Conservation (phyloP, 495 filamentous ascomycete species). For the Schizothecium vesticola region DNA sequence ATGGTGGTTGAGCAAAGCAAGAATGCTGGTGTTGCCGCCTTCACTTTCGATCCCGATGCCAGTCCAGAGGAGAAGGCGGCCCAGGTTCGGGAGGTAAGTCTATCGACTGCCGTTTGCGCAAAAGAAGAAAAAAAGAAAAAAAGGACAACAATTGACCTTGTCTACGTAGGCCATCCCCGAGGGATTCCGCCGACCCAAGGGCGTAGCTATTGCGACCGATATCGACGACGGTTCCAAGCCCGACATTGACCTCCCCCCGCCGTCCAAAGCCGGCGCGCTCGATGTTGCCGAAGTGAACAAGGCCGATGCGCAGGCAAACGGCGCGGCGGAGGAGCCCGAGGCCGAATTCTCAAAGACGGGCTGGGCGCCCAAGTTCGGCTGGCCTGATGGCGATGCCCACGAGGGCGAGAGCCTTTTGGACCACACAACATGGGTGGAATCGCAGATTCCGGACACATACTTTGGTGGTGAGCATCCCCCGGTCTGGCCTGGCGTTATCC, state of each 20-base stretch:
- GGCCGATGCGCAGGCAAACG: conserved; percentile 41
- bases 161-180: conserved; percentile 44
- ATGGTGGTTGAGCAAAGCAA: conserved; percentile 68
- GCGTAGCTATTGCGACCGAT: conserved; percentile 67
- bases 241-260: conserved; percentile 71
- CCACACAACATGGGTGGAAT: conserved; percentile 82
- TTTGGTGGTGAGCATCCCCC: conserved; percentile 63
- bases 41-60: conserved; percentile 83
- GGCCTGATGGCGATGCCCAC: conserved; percentile 44
- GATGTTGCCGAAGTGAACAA: conserved; percentile 37
- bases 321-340: conserved; percentile 52
- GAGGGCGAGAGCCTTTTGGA: conserved; percentile 68
- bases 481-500: not conserved
- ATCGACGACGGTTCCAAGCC: conserved; percentile 63
- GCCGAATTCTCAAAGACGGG: conserved; percentile 64
- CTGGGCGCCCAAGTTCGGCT: conserved; percentile 83
- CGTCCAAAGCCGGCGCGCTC: conserved; percentile 62
- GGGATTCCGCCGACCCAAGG: conserved; percentile 62
- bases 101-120: conserved; percentile 27
- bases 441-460: conserved; percentile 78
- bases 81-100: conserved; percentile 65
- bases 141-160: conserved; percentile 10
- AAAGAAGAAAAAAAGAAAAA: no score
- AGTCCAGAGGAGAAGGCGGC: conserved; percentile 77
- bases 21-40: conserved; percentile 70